phyloP scores from a whole-genome alignment of 441 rosid genomes.

The Daphne laureola region DNA sequence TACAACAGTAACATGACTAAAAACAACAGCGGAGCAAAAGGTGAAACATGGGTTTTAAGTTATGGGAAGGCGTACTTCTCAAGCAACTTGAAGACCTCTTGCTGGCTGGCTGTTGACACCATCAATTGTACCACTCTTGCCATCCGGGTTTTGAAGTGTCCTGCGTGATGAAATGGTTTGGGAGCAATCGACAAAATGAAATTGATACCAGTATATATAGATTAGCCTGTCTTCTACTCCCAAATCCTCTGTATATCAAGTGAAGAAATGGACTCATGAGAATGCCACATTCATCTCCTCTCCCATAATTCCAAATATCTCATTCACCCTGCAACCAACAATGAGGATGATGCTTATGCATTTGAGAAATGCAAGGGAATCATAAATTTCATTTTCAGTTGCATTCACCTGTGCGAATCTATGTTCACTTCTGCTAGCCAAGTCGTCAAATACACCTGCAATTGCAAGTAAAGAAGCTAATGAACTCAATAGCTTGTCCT shows the following conservation, averaged over 20 bases:
- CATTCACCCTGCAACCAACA: conserved; percentile 25
- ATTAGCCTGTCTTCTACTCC: too few species aligned
- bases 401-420: conserved; percentile 49
- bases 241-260: too few species aligned
- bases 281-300: conserved; percentile 35
- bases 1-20: conserved; percentile 1
- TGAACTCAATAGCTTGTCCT: too few species aligned
- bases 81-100: conserved; percentile 82
- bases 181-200: neutral
- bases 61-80: conserved; percentile 95
- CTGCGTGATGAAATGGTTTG: conserved; percentile 27
- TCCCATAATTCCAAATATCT: conserved; percentile 31
- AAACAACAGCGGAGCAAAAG: conserved; percentile 7
- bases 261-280: neutral
- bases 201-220: neutral
- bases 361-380: neutral
- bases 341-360: neutral
- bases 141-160: conserved; percentile 86
- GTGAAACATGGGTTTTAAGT: conserved; percentile 10
- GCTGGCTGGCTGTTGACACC: conserved; percentile 92
- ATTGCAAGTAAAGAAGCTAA: conserved; percentile 1
- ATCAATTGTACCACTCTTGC: conserved; percentile 81
- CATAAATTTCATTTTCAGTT: neutral
- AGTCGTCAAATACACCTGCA: conserved; percentile 63
- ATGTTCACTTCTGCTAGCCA: conserved; percentile 82